phyloP scores from a whole-genome alignment of 139 green algal genomes.

The Asterochloris sp. region DNA sequence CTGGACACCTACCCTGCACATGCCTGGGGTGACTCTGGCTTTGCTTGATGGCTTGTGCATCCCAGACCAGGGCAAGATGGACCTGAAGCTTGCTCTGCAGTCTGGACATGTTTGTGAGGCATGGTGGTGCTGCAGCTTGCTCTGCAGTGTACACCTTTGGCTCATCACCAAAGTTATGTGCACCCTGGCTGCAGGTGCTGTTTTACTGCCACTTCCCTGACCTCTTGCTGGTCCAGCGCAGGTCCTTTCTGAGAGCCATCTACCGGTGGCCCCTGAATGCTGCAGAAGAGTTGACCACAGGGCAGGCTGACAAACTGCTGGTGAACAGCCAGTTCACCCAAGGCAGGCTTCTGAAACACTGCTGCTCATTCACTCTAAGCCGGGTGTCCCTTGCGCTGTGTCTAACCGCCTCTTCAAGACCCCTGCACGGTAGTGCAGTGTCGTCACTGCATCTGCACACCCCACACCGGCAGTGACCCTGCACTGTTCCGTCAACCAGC shows the following conservation, averaged over 20 bases:
- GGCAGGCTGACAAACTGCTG: constrained; percentile 66
- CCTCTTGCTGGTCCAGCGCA: constrained; percentile 66
- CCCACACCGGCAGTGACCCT: neutral
- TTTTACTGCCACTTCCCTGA: constrained; percentile 99
- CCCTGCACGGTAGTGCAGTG: too few species aligned
- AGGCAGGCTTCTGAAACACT: constrained; percentile 4
- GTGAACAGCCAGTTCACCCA: constrained; percentile 95
- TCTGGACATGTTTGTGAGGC: too few species aligned
- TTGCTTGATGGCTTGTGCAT: neutral
- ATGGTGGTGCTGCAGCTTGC: too few species aligned
- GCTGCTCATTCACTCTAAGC: too few species aligned
- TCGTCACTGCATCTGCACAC: too few species aligned
- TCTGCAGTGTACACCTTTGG: neutral
- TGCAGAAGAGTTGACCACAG: constrained; percentile 83
- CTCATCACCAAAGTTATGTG: too few species aligned
- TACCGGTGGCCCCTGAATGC: constrained; percentile 77
- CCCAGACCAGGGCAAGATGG: neutral
- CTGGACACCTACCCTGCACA: neutral
- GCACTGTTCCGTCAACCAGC: neutral
- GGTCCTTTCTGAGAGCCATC: constrained; percentile 33
- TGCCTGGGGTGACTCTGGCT: too few species aligned
- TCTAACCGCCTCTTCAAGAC: too few species aligned
- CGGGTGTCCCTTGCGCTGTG: too few species aligned
- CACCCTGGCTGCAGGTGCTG: constrained; percentile 53
- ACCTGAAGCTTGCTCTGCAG: too few species aligned